Evolutionary conservation across 495 filamentous ascomycete species (phyloP).

Genomic region (Aspergillus hancockii): DNA sequence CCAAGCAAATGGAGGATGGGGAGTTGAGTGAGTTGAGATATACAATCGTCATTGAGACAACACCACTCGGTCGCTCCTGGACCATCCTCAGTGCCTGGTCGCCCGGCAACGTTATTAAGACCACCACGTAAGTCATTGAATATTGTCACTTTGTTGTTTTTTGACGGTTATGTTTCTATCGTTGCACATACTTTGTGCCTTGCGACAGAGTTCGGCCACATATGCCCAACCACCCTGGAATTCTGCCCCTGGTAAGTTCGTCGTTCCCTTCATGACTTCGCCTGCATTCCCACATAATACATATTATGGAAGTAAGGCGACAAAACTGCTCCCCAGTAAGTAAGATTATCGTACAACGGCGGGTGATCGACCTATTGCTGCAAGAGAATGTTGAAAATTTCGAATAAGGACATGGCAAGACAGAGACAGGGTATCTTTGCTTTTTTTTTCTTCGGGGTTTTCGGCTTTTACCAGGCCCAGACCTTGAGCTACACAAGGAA

Average conservation of each 20-base stretch:
- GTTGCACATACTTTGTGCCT: background rate
- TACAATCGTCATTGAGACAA: background rate
- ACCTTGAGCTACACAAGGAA: constrained; percentile 69
- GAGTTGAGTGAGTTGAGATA: background rate
- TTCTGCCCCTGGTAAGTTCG: constrained; percentile 9
- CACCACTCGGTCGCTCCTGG: background rate
- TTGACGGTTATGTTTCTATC: background rate
- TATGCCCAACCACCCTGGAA: constrained; percentile 5
- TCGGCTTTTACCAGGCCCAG: constrained; percentile 67
- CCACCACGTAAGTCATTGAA: constrained; percentile 20
- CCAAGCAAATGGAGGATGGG: constrained; percentile 10
- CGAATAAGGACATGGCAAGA: constrained; percentile 45
- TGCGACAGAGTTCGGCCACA: constrained; percentile 8
- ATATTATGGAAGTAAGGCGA: constrained; percentile 34
- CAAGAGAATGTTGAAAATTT: constrained; percentile 31
- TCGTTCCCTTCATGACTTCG: constrained; percentile 17
- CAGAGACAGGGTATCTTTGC: constrained; percentile 50
- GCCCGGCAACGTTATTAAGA: constrained; percentile 22
- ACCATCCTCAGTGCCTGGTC: constrained; percentile 14
- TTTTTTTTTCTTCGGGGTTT: constrained; percentile 29
- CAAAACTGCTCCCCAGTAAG: constrained; percentile 30
- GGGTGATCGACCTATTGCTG: constrained; percentile 37
- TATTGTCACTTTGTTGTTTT: constrained; percentile 16
- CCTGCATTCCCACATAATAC: constrained; percentile 30
- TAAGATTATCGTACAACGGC: constrained; percentile 51